A percentile compares a stretch with the other conserved stretches of the same genome.
phyloP scores from a whole-genome alignment of 306 rosid species.

The Quercus dentata region DNA sequence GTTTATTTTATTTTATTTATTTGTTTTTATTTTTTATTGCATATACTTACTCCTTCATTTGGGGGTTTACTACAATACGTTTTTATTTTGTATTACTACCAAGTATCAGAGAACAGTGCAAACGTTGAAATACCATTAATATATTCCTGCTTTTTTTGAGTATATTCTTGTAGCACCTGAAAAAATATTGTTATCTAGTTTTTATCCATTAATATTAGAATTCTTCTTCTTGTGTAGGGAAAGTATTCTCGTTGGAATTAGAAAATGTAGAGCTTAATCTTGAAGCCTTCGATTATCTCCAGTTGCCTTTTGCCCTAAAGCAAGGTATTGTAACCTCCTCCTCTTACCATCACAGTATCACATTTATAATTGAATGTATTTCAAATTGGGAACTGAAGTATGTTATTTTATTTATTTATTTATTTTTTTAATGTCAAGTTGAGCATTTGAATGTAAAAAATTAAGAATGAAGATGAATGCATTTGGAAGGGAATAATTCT shows the following conservation, averaged over 20 bases:
- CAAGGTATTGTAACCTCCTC: constrained; percentile 52
- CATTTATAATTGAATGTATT: neutral
- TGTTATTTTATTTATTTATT: neutral
- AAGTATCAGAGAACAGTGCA: neutral
- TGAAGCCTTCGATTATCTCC: constrained; percentile 95
- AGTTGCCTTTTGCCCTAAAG: constrained; percentile 86
- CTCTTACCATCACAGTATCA: neutral
- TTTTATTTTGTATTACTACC: neutral
- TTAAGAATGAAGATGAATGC: neutral
- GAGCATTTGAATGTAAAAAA: too few relatives aligned
- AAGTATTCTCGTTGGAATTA: constrained; percentile 46
- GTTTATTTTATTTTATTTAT: neutral
- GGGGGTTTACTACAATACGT: neutral
- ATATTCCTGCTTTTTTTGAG: constrained; percentile 1
- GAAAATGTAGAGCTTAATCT: constrained; percentile 93
- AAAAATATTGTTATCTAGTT: constrained; percentile 5
- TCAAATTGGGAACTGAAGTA: neutral
- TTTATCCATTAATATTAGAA: constrained; percentile 22
- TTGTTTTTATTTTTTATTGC: neutral
- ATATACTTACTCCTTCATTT: neutral
- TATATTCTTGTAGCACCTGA: neutral
- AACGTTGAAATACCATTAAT: neutral
- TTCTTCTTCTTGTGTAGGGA: constrained; percentile 46
- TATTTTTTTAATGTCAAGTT: too few relatives aligned
- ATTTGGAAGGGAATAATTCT: neutral